Percentiles rank a stretch among this genome's conserved stretches.
Evolutionary conservation across 768 basidiomycete genomes (phyloP).

Genomic region (Hirschioporus abietinus): DNA sequence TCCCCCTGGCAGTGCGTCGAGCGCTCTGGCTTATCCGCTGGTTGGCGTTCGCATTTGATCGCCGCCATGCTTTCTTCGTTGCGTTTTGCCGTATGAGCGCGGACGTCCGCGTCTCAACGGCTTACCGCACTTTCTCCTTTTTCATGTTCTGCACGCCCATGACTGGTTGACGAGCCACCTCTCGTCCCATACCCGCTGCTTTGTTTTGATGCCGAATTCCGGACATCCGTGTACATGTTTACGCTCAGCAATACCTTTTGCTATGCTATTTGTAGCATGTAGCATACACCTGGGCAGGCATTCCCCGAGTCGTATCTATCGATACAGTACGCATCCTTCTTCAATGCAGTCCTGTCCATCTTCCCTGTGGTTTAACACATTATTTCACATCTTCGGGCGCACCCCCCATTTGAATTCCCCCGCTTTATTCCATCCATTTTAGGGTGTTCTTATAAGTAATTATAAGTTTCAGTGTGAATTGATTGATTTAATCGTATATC

Average conservation of each 20-base stretch:
- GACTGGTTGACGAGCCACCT: background rate
- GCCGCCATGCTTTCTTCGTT: background rate
- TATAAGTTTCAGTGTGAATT: background rate
- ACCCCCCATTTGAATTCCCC: too few relatives aligned
- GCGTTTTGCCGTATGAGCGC: background rate
- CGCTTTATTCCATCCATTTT: background rate
- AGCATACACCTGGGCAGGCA: background rate
- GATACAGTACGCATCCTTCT: background rate
- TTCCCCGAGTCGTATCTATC: background rate
- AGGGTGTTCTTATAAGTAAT: background rate
- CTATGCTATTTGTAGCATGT: background rate
- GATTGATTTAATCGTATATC: background rate
- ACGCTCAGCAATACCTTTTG: background rate
- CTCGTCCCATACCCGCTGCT: background rate
- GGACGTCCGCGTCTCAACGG: background rate
- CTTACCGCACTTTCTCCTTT: background rate
- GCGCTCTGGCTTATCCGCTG: background rate
- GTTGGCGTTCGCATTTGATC: background rate
- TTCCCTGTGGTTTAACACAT: too few relatives aligned
- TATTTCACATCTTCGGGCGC: too few relatives aligned
- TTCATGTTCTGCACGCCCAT: background rate
- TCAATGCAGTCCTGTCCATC: too few relatives aligned
- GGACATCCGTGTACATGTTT: background rate
- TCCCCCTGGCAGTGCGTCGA: background rate
- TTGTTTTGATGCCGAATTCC: background rate